Conservation (phyloP, 805 yeast genomes). For the Candida hispaniensis region DNA sequence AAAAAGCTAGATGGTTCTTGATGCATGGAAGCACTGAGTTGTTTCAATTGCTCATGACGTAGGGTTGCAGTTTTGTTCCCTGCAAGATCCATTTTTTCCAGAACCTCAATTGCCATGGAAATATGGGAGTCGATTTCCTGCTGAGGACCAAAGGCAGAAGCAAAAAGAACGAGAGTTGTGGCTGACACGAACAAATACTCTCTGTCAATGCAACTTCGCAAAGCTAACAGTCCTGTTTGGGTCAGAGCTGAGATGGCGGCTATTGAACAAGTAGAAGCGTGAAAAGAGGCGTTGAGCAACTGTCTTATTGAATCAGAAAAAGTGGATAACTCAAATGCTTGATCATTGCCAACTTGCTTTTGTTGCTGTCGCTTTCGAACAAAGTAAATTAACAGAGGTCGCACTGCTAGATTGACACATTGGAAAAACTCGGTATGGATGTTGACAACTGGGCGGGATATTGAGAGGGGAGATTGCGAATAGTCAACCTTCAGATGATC, state of each 20-base stretch:
- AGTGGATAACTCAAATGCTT: slow-evolving; percentile 17
- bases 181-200: slow-evolving; percentile 23
- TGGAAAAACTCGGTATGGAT: slow-evolving; percentile 22
- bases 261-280: slow-evolving; percentile 23
- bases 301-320: slow-evolving; percentile 18
- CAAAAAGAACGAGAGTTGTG: slow-evolving; percentile 21
- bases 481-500: slow-evolving; percentile 17
- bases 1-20: background rate
- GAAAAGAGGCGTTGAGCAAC: slow-evolving; percentile 21
- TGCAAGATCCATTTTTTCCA: slow-evolving; percentile 16
- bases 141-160: slow-evolving; percentile 20
- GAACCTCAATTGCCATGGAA: slow-evolving; percentile 18
- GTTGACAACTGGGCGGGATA: slow-evolving; percentile 19
- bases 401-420: slow-evolving; percentile 22
- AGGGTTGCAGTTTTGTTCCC: slow-evolving; percentile 19
- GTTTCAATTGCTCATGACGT: slow-evolving; percentile 18
- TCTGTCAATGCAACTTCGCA: slow-evolving; percentile 22
- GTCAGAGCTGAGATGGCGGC: slow-evolving; percentile 16
- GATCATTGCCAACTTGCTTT: too few species aligned
- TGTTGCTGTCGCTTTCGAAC: slow-evolving; percentile 20
- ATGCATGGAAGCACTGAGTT: slow-evolving; percentile 17
- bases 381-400: slow-evolving; percentile 23
- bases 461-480: slow-evolving; percentile 7
- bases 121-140: slow-evolving; percentile 18
- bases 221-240: slow-evolving; percentile 16